Base-by-base conservation (phyloP, 2,329 filamentous ascomycete species). In the Cladophialophora exuberans region DNA sequence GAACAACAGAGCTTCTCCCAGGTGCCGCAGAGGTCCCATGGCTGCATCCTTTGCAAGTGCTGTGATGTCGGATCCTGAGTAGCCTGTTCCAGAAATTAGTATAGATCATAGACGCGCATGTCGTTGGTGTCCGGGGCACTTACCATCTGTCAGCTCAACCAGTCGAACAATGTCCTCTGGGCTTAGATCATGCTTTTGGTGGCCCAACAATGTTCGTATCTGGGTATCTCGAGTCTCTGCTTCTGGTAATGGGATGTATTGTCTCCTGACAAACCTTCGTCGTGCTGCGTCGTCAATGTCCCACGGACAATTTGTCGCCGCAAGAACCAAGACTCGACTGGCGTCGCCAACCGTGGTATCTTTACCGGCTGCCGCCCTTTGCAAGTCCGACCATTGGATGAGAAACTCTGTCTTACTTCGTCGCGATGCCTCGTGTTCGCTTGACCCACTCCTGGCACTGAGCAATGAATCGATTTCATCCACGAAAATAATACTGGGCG, bases 401-500 rank as follows among this genome's bases (percentile, higher is more conserved):
- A 99, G 76, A 65, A 99, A 99, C 68, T 99, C 94, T 0, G 94
- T 99, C 74, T 99, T 99, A 68, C 97, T 96, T 52, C 94, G 83
- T 54, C 93, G 81, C 0, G 91, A 96, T 1, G 94, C 90, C 73
- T 99, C 94, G 65, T 97, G 89, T 67, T 97, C 94, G 1, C 89
- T 87, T 2, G 71, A 70, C 1, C 86, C 86, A 5, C 88, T 89
- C 47, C 94, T 81, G 13, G 91, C 85, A 1, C 91, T 96, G 0
- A 99, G 80, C 0, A 99, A 76, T 0, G 92, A 96, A 70, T 99
- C 94, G 60, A 99, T 99, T 70, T 99, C 94, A 66, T 99, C 94
- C 3, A 99, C 91, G 64, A 99, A 99, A 55, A 99, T 97, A 69
- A 99, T 97, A 58, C 89, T 94, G 0, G 94, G 94, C 0, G 94